phyloP scores from a whole-genome alignment of 371 early-diverging fungal genomes.

The Apophysomyces trapeziformis region DNA sequence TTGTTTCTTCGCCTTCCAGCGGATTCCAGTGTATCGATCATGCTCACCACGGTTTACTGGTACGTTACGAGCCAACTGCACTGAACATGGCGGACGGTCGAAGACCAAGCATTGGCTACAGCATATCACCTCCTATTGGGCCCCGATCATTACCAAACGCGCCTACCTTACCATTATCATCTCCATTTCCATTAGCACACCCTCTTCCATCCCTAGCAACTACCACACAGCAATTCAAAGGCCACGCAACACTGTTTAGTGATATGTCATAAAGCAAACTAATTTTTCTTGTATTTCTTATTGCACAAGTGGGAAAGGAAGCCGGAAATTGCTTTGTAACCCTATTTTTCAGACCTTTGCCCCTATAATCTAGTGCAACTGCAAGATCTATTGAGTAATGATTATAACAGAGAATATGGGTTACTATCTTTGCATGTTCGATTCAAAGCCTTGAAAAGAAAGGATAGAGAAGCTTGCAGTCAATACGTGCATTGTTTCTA shows the following conservation, averaged over 20 bases:
- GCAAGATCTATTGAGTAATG: too few species aligned
- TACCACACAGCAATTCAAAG: slow-evolving; percentile 11
- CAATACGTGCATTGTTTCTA: too few species aligned
- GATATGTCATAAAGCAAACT: slow-evolving; percentile 15
- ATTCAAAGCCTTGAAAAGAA: too few species aligned
- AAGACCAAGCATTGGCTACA: slow-evolving; percentile 16
- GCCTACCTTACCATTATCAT: slow-evolving; percentile 5
- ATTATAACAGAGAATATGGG: too few species aligned
- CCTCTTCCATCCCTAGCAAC: slow-evolving; percentile 13
- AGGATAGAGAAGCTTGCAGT: too few species aligned
- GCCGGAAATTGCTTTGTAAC: too few species aligned
- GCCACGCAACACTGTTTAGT: slow-evolving; percentile 11
- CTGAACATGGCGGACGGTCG: slow-evolving; percentile 7
- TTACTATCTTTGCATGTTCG: too few species aligned
- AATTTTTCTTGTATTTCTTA: neutral
- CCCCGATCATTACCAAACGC: slow-evolving; percentile 4
- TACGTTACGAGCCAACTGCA: slow-evolving; percentile 16
- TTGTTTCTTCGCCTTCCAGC: slow-evolving; percentile 12
- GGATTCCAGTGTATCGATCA: slow-evolving; percentile 32
- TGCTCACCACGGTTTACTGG: slow-evolving; percentile 28
- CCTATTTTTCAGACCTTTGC: too few species aligned
- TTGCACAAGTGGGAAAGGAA: too few species aligned
- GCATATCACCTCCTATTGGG: slow-evolving; percentile 4
- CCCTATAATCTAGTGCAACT: too few species aligned
- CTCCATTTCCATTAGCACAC: slow-evolving; percentile 4